Conservation (phyloP, 345 rosid genomes). For the Salix brachista region DNA sequence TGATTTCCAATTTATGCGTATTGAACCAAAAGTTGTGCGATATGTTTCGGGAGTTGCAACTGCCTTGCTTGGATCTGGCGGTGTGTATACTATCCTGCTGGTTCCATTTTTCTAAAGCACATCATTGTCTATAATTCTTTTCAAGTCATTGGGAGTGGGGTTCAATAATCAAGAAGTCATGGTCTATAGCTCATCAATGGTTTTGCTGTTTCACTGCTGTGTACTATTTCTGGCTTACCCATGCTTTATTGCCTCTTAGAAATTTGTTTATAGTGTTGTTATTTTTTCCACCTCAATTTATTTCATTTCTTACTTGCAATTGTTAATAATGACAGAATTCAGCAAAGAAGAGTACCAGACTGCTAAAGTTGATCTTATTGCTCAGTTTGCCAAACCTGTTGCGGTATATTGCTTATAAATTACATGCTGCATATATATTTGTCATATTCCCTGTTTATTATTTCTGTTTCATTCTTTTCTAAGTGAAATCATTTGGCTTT, state of each 20-base stretch:
- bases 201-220: neutral
- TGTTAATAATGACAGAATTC: conserved; percentile 48
- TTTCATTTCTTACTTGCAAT: neutral
- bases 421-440: conserved; percentile 3
- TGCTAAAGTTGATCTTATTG: conserved; percentile 80
- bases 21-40: conserved; percentile 75
- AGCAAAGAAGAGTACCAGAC: conserved; percentile 58
- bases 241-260: neutral
- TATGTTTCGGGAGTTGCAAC: conserved; percentile 90
- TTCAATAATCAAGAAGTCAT: neutral
- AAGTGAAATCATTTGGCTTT: conserved; percentile 8
- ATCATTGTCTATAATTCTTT: neutral
- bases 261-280: neutral
- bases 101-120: neutral
- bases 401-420: conserved; percentile 44
- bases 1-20: conserved; percentile 79
- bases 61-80: conserved; percentile 93
- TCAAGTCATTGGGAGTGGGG: neutral
- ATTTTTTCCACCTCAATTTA: neutral
- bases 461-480: conserved; percentile 4
- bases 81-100: conserved; percentile 34
- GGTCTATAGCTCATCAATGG: neutral
- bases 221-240: neutral
- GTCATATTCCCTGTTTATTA: neutral
- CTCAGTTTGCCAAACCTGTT: conserved; percentile 82